Conservation (phyloP, 768 basidiomycete species). For the Mycena haematopus region DNA sequence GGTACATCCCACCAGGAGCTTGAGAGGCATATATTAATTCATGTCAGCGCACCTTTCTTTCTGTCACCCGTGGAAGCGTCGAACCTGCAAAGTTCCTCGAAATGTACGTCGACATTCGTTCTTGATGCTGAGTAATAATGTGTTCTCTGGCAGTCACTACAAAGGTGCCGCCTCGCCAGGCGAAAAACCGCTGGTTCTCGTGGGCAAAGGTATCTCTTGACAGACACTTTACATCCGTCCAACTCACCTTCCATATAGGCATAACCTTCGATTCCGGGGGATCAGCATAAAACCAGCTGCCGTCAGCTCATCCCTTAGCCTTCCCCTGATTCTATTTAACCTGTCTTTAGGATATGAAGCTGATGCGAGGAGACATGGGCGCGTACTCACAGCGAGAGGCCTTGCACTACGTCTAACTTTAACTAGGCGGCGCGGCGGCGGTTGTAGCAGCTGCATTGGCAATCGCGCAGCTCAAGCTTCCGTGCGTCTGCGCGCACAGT, state of each 20-base stretch:
- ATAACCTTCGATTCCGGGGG: slow-evolving; percentile 92
- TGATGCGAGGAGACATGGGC: slow-evolving; percentile 91
- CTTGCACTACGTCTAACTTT: neutral
- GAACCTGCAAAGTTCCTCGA: slow-evolving; percentile 90
- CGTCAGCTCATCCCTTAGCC: slow-evolving; percentile 47
- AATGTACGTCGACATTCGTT: slow-evolving; percentile 54
- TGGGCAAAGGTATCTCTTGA: slow-evolving; percentile 77
- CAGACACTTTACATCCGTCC: neutral
- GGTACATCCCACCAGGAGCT: slow-evolving; percentile 46
- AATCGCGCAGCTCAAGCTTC: slow-evolving; percentile 81
- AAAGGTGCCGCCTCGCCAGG: slow-evolving; percentile 67
- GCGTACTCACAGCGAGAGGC: slow-evolving; percentile 19
- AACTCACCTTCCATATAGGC: slow-evolving; percentile 35
- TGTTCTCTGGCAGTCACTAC: slow-evolving; percentile 64
- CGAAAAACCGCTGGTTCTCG: slow-evolving; percentile 71
- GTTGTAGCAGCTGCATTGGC: slow-evolving; percentile 77
- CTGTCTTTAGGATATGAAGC: slow-evolving; percentile 69
- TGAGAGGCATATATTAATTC: neutral
- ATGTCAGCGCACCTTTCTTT: slow-evolving; percentile 78
- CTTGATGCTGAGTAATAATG: neutral
- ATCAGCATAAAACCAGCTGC: slow-evolving; percentile 83
- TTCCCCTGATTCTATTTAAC: neutral
- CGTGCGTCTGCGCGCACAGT: slow-evolving; percentile 51
- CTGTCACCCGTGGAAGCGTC: slow-evolving; percentile 80
- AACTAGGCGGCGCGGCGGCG: slow-evolving; percentile 75